Evolutionary conservation across 176 grass and related monocot genomes (phyloP).

Genomic region (Miscanthus lutarioriparius): DNA sequence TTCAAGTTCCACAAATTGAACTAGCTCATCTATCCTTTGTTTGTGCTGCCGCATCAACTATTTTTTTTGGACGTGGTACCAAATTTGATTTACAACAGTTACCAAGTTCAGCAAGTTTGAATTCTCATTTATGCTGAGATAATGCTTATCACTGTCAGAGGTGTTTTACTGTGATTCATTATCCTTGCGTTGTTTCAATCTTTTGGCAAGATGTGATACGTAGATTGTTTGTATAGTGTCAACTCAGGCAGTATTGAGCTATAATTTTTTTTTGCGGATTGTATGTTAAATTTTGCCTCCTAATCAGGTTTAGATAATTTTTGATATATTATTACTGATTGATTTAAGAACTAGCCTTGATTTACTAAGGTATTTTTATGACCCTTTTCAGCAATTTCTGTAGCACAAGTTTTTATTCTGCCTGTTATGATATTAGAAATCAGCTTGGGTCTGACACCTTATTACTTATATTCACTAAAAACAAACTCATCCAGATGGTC

Average conservation of each 20-base stretch:
- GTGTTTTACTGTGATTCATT: not conserved
- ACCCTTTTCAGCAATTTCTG: no score
- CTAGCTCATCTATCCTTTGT: not conserved
- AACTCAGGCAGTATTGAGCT: not conserved
- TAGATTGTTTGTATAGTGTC: not conserved
- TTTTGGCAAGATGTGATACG: not conserved
- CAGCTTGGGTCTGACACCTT: no score
- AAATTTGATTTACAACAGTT: slow-evolving; percentile 10
- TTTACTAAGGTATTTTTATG: no score
- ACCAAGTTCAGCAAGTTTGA: not conserved
- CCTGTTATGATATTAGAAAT: no score
- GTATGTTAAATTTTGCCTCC: not conserved
- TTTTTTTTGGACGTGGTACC: not conserved
- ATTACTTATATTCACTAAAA: not conserved
- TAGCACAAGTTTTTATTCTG: not conserved
- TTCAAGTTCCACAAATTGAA: slow-evolving; percentile 4
- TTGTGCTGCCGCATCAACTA: slow-evolving; percentile 12
- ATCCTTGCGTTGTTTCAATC: slow-evolving; percentile 7
- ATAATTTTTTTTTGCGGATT: not conserved
- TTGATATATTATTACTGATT: not conserved
- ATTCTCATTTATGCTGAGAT: not conserved
- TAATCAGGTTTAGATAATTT: not conserved
- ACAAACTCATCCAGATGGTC: not conserved
- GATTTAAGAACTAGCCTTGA: not conserved
- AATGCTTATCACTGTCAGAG: not conserved